Evolutionary conservation across 2,329 filamentous ascomycete genomes (phyloP).

Genomic region (Arthrobotrys entomopaga): DNA sequence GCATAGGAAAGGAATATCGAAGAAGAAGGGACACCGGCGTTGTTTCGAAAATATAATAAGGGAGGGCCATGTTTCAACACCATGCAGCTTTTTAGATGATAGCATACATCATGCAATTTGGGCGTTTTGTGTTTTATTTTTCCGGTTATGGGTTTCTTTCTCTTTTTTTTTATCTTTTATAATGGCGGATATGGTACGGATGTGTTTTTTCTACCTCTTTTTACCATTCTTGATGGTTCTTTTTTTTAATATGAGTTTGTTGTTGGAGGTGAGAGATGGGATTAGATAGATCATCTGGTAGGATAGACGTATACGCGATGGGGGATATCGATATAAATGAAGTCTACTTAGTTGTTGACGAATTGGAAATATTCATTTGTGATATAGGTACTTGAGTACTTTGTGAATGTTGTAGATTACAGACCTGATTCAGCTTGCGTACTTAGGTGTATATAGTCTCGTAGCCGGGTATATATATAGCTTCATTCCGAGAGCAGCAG

Average conservation of each 20-base stretch:
- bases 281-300: conserved; percentile 5
- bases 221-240: conserved; percentile 37
- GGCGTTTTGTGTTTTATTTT: conserved; percentile 47
- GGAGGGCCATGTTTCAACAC: conserved; percentile 56
- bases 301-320: not conserved
- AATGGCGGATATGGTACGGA: conserved; percentile 44
- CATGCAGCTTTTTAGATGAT: conserved; percentile 56
- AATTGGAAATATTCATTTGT: no score
- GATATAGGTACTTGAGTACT: no score
- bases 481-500: no score
- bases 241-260: conserved; percentile 22
- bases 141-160: conserved; percentile 13
- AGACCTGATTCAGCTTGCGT: no score
- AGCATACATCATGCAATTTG: conserved; percentile 55
- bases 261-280: conserved; percentile 1
- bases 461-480: no score
- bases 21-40: conserved; percentile 51
- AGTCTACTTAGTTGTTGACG: no score
- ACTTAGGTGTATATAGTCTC: no score
- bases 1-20: conserved; percentile 33
- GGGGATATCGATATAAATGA: conserved; percentile 5
- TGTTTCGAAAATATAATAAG: conserved; percentile 54
- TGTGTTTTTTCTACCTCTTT: conserved; percentile 18
- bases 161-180: conserved; percentile 12
- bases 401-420: no score